Conservation (phyloP, 192 early-diverging fungal species). For the Gamsiella multidivaricata region DNA sequence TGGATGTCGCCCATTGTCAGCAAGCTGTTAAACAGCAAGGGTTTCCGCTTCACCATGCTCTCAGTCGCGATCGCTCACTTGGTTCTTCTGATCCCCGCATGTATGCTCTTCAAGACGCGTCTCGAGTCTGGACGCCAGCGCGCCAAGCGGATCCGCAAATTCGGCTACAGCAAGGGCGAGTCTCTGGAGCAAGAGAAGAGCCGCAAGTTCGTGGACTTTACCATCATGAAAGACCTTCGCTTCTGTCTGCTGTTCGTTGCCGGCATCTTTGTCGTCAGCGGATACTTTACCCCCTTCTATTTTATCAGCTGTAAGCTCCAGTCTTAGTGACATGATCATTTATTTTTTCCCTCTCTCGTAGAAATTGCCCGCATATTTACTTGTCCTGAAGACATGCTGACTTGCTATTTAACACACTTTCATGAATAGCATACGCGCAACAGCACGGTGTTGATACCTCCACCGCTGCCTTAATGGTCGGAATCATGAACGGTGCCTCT, state of each 20-base stretch:
- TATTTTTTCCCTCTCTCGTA: background rate
- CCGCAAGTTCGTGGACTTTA: slow-evolving; percentile 45
- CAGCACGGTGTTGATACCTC: slow-evolving; percentile 52
- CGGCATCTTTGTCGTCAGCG: slow-evolving; percentile 42
- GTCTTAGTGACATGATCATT: too few species aligned
- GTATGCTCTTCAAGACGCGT: slow-evolving; percentile 31
- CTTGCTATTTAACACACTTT: slow-evolving; percentile 2
- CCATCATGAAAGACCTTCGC: slow-evolving; percentile 33
- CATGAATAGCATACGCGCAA: slow-evolving; percentile 53
- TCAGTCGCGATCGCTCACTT: slow-evolving; percentile 59
- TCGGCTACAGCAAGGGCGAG: slow-evolving; percentile 42
- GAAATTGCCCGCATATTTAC: background rate
- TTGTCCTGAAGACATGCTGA: too few species aligned
- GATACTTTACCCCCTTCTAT: slow-evolving; percentile 39
- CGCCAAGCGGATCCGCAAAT: slow-evolving; percentile 27
- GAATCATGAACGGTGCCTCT: slow-evolving; percentile 73
- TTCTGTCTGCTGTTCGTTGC: slow-evolving; percentile 43
- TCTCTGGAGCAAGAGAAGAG: slow-evolving; percentile 24
- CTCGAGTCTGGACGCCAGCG: slow-evolving; percentile 30
- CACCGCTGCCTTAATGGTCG: slow-evolving; percentile 66
- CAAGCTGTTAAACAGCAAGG: slow-evolving; percentile 30
- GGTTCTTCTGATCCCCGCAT: slow-evolving; percentile 40
- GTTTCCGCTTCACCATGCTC: slow-evolving; percentile 62
- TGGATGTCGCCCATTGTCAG: slow-evolving; percentile 66
- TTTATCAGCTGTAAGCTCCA: slow-evolving; percentile 48